These are phyloP conservation scores for Aristolochia contorta DNA, from an alignment of 164 flowering plant species.

Conservation along the genomic window DNA sequence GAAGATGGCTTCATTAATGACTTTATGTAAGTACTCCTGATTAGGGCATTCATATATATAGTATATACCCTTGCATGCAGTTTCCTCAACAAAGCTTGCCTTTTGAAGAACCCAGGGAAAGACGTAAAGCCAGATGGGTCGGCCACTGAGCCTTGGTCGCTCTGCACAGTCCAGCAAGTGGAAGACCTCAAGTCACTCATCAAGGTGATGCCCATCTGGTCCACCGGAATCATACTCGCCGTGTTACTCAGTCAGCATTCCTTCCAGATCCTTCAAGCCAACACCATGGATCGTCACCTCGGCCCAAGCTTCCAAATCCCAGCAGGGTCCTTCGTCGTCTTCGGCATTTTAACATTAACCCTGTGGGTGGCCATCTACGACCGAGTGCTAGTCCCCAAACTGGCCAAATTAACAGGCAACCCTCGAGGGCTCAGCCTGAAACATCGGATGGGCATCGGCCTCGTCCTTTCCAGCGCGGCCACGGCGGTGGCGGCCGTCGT, in stretches of 20 bases:
- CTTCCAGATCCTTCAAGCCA: conserved; percentile 33
- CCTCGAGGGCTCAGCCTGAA: conserved; percentile 27
- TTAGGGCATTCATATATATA: too few species aligned
- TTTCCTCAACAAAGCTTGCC: conserved; percentile 40
- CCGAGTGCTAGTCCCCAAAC: conserved; percentile 27
- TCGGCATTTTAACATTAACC: conserved; percentile 18
- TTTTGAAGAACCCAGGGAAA: conserved; percentile 14
- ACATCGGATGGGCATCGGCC: conserved; percentile 46
- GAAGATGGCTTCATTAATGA: too few species aligned
- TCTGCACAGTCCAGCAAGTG: conserved; percentile 41
- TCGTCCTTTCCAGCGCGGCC: conserved; percentile 16
- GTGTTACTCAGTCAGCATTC: conserved; percentile 18
- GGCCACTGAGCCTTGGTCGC: conserved; percentile 29
- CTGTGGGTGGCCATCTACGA: conserved; percentile 46
- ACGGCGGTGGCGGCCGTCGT: conserved; percentile 21
- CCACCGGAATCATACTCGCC: conserved; percentile 28
- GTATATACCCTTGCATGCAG: too few species aligned
- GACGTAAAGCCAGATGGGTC: conserved; percentile 29
- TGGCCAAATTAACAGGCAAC: conserved; percentile 20
- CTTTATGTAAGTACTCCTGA: too few species aligned
- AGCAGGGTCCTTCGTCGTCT: conserved; percentile 35
- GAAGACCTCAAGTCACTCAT: conserved; percentile 35
- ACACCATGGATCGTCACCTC: conserved; percentile 44
- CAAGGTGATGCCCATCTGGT: conserved; percentile 41
- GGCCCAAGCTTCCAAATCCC: conserved; percentile 40